These are phyloP conservation scores for Botrytis byssoidea DNA, from an alignment of 2,329 filamentous ascomycete species.

Conservation along the genomic window DNA sequence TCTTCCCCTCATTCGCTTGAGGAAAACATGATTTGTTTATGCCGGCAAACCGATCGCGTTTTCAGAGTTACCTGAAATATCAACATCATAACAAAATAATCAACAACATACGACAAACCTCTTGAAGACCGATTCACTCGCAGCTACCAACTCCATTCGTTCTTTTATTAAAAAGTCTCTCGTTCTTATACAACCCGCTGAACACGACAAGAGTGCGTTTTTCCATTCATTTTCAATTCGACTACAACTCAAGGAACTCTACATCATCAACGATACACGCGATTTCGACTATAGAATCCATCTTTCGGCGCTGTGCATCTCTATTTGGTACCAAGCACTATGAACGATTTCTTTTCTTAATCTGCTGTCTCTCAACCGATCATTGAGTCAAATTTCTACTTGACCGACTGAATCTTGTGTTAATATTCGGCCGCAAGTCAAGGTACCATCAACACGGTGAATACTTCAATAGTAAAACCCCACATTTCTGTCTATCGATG, in stretches of 20 bases:
- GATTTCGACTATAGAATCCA: neutral
- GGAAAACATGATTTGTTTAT: neutral
- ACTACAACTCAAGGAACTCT: neutral
- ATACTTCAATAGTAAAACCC: neutral
- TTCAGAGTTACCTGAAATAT: neutral
- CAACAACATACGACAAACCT: neutral
- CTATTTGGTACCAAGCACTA: neutral
- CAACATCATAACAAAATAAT: neutral
- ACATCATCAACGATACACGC: neutral
- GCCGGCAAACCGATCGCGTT: neutral
- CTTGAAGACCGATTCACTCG: neutral
- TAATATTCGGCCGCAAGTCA: neutral
- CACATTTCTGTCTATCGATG: neutral
- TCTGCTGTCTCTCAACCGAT: neutral
- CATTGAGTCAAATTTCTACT: neutral
- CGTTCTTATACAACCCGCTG: neutral
- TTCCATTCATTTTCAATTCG: neutral
- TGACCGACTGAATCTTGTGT: neutral
- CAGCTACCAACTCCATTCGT: constrained; percentile 1
- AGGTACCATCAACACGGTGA: neutral
- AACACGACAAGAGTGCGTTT: neutral
- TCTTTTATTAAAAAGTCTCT: neutral
- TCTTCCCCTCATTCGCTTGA: neutral
- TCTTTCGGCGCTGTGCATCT: neutral
- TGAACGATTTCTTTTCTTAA: neutral